Conservation (phyloP, 805 yeast species). For the Yamadazyma akitaensis region DNA sequence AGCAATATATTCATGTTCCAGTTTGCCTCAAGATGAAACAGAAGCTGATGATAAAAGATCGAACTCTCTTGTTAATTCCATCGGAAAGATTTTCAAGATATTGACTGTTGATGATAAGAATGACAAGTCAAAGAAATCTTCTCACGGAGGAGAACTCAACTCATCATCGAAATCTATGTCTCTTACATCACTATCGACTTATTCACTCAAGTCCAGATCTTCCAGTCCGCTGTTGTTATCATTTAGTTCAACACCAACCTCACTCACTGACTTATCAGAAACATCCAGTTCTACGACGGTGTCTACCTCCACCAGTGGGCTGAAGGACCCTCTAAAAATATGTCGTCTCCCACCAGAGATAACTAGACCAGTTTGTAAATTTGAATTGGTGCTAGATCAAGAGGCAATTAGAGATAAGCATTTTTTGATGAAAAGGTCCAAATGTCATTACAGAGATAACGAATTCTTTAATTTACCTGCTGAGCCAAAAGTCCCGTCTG, state of each 20-base stretch:
- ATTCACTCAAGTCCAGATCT: slow-evolving; percentile 28
- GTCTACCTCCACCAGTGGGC: background rate
- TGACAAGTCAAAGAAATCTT: background rate
- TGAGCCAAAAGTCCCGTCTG: slow-evolving; percentile 26
- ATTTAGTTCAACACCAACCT: slow-evolving; percentile 33
- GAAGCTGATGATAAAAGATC: slow-evolving; percentile 12
- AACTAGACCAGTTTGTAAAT: slow-evolving; percentile 43
- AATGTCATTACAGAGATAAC: slow-evolving; percentile 5
- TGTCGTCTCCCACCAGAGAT: slow-evolving; percentile 43
- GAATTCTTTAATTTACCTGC: slow-evolving; percentile 16
- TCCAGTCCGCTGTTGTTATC: slow-evolving; percentile 40
- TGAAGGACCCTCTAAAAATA: slow-evolving; percentile 34
- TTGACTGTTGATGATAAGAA: slow-evolving; percentile 30
- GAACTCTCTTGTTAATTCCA: slow-evolving; percentile 28
- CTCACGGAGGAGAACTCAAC: slow-evolving; percentile 3
- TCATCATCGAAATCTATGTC: slow-evolving; percentile 29
- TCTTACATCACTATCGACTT: slow-evolving; percentile 33
- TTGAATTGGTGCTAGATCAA: slow-evolving; percentile 44
- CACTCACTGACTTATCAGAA: slow-evolving; percentile 32
- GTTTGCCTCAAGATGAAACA: slow-evolving; percentile 17
- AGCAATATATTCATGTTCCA: slow-evolving; percentile 47
- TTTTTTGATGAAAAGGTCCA: slow-evolving; percentile 18
- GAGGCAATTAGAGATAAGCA: slow-evolving; percentile 35
- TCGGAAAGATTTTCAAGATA: slow-evolving; percentile 35
- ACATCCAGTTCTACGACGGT: slow-evolving; percentile 27